phyloP scores from a whole-genome alignment of 1,284 basidiomycete genomes.

The Paramarasmius palmivorus region DNA sequence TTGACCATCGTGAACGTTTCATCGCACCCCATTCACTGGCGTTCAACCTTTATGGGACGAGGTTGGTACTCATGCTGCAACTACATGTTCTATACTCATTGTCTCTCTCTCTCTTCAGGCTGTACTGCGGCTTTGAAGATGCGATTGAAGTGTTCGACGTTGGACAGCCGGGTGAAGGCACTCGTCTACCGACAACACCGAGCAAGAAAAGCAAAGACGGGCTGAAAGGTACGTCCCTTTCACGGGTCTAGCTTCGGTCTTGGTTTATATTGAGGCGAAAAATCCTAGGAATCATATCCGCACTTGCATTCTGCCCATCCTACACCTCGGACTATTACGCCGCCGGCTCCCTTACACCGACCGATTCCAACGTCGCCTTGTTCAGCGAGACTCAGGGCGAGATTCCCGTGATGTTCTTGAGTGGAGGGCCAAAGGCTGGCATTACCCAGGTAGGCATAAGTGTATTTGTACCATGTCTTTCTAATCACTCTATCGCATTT shows the following conservation, averaged over 20 bases:
- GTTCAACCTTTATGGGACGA: constrained; percentile 70
- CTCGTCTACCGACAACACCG: constrained; percentile 72
- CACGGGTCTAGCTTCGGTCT: not conserved
- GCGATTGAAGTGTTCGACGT: constrained; percentile 90
- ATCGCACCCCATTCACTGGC: constrained; percentile 82
- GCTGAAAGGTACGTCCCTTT: constrained; percentile 64
- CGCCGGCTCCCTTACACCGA: constrained; percentile 62
- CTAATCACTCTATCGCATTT: not conserved
- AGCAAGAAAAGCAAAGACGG: constrained; percentile 82
- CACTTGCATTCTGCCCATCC: constrained; percentile 72
- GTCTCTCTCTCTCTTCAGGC: constrained; percentile 38
- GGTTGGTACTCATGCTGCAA: constrained; percentile 44
- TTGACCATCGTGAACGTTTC: constrained; percentile 88
- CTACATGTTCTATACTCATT: constrained; percentile 1
- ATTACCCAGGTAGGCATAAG: constrained; percentile 67
- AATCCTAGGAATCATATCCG: constrained; percentile 75
- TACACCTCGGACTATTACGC: constrained; percentile 73
- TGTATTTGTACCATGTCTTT: not conserved
- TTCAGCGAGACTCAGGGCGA: constrained; percentile 64
- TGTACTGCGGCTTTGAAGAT: constrained; percentile 90
- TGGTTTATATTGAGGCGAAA: not conserved
- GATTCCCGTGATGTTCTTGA: constrained; percentile 62
- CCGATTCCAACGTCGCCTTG: constrained; percentile 69
- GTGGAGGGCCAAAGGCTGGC: constrained; percentile 54
- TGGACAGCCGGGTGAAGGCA: constrained; percentile 69